Conservation (phyloP, 2,329 filamentous ascomycete genomes). For the Neonectria coccinea region DNA sequence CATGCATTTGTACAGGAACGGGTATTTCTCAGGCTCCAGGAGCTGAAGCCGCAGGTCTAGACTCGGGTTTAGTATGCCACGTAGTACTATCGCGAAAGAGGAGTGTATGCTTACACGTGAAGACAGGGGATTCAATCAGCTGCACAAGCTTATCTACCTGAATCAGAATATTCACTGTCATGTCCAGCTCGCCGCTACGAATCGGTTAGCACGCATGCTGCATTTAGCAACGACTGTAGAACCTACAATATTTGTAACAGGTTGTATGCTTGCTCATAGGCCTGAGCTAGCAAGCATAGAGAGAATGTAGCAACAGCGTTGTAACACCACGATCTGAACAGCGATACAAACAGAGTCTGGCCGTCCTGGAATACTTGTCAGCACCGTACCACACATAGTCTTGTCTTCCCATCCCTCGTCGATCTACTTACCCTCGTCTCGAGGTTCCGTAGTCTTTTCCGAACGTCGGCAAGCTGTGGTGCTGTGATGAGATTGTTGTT, state of each 20-base stretch:
- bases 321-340: conserved; percentile 98
- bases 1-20: conserved; percentile 96
- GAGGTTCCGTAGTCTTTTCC: conserved; percentile 89
- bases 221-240: neutral
- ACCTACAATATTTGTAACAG: conserved; percentile 92
- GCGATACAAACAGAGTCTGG: conserved; percentile 91
- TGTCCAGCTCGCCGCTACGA: conserved; percentile 90
- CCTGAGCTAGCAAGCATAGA: conserved; percentile 92
- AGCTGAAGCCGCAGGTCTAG: conserved; percentile 92
- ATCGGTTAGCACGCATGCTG: conserved; percentile 2
- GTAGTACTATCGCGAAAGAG: neutral
- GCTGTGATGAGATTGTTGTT: conserved; percentile 99
- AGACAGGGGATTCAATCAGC: conserved; percentile 94
- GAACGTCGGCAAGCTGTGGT: conserved; percentile 89
- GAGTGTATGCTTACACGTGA: conserved; percentile 80
- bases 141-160: conserved; percentile 99
- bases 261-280: conserved; percentile 98
- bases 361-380: conserved; percentile 73
- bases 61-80: neutral
- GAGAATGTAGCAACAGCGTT: conserved; percentile 99
- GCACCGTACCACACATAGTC: conserved; percentile 10
- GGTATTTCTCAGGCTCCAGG: conserved; percentile 93
- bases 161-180: conserved; percentile 98
- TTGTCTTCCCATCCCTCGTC: too few species aligned
- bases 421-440: conserved; percentile 76